A percentile compares a stretch with the other conserved stretches of the same genome.
These are phyloP conservation scores for Deuterostichococcus epilithicus DNA, from an alignment of 139 green algal species.

Conservation along the genomic window DNA sequence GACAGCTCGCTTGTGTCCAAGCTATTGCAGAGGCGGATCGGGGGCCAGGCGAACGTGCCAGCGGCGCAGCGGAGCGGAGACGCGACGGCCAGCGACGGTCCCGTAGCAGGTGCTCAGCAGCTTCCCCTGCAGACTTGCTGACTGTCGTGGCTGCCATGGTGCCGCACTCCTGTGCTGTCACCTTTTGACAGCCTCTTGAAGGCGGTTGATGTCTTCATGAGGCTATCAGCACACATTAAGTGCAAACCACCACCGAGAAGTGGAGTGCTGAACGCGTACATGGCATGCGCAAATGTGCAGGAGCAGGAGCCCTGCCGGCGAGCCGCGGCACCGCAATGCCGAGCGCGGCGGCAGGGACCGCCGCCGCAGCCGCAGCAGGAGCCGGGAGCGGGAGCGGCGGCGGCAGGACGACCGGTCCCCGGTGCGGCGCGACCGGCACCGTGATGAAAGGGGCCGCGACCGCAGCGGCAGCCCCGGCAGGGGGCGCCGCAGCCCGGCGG, in stretches of 20 bases:
- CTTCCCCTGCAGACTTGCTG: too few species aligned
- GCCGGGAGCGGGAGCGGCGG: not conserved
- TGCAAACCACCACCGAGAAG: too few species aligned
- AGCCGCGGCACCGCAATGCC: not conserved
- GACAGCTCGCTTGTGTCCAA: too few species aligned
- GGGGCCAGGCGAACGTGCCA: not conserved
- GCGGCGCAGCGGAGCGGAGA: not conserved
- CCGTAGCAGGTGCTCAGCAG: conserved; percentile 1
- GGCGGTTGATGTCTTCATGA: too few species aligned
- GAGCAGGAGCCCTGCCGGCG: not conserved
- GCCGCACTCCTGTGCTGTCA: too few species aligned
- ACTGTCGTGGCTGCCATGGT: not conserved
- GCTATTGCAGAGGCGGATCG: too few species aligned
- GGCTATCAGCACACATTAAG: too few species aligned
- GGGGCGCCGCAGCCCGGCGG: not conserved
- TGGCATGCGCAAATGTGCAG: too few species aligned
- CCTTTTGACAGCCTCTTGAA: too few species aligned
- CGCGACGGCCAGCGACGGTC: not conserved
- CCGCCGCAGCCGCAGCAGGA: conserved; percentile 6
- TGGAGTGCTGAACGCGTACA: too few species aligned
- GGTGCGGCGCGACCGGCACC: not conserved
- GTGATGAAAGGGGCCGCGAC: not conserved
- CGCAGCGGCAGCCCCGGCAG: not conserved
- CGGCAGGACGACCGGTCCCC: not conserved
- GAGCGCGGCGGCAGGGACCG: conserved; percentile 2